Evolutionary conservation across 2,329 filamentous ascomycete genomes (phyloP).

Genomic region (Fusarium sp.): DNA sequence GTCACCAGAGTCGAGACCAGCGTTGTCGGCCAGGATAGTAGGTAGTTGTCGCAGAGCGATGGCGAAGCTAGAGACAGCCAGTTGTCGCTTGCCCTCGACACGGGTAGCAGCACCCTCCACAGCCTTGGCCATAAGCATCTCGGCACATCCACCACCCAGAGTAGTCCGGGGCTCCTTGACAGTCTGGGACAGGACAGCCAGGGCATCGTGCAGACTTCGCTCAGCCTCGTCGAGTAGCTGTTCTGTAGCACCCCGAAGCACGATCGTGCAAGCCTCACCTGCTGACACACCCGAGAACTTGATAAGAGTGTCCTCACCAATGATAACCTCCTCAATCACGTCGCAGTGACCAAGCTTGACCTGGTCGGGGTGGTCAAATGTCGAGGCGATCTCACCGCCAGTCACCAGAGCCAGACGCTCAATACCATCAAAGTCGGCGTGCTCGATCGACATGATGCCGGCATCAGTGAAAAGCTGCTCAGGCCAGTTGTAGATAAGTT

Average conservation of each 20-base stretch:
- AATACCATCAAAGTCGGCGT: conserved; percentile 98
- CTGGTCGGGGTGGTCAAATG: conserved; percentile 97
- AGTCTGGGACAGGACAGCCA: conserved; percentile 96
- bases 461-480: conserved; percentile 98
- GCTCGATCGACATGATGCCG: conserved; percentile 98
- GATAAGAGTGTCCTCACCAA: conserved; percentile 97
- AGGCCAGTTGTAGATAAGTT: conserved; percentile 99
- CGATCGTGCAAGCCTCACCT: conserved; percentile 95
- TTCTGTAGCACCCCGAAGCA: conserved; percentile 94
- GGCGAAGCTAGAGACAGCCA: conserved; percentile 92
- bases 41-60: conserved; percentile 91
- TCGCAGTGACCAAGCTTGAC: conserved; percentile 97
- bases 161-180: conserved; percentile 95
- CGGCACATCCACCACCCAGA: conserved; percentile 93
- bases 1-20: conserved; percentile 94
- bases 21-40: conserved; percentile 97
- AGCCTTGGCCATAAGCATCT: conserved; percentile 99
- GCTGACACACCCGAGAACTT: conserved; percentile 97
- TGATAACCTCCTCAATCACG: conserved; percentile 96
- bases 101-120: conserved; percentile 94
- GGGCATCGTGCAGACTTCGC: conserved; percentile 92
- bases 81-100: conserved; percentile 95
- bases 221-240: conserved; percentile 98
- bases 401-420: conserved; percentile 95
- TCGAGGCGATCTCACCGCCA: conserved; percentile 96